Evolutionary conservation across 2,329 filamentous ascomycete species (phyloP), one percentile per base, ranked within the genome.

Genomic region (Alternaria triticimaculans): DNA sequence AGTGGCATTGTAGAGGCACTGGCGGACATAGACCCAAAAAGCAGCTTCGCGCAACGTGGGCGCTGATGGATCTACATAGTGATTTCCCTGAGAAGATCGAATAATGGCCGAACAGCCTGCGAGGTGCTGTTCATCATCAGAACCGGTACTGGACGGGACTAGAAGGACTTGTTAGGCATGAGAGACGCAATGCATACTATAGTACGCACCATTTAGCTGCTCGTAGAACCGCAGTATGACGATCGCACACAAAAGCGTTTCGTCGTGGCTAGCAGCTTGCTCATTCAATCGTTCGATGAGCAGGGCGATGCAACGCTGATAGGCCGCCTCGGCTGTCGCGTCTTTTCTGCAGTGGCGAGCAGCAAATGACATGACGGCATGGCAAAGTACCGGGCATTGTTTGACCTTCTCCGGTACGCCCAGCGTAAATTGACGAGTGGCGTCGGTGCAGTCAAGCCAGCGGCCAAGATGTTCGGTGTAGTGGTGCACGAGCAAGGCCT

Each of bases 1-100:
- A 7, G 73, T 76, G 11, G 75, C 72, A 30, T 69, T 78, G 53
- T 77, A 77, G 8, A 78, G 68, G 49, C 73, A 77, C 55, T 78
- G 76, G 12, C 74, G 71, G 23, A 78, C 74, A 48, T 77, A 76
- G 9, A 78, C 72, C 75, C 74, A 77, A 46, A 77, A 78, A 8
- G 75, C 72, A 49, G 76, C 75, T 43, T 78, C 73, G 28, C 75
- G 75, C 12, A 77, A 61, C 3, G 76, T 75, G 6, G 75, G 74
- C n/a, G 74, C 72, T 6, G 76, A 75, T 9, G 75, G 76, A 58
- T 78, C 75, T 12, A 77, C 71, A 45, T 60, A 73, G 26, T 74
- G 62, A 43, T 74, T 54, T 25, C 66, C 64, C 23, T 76, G 75
- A 6, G 75, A 76, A 2, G 71, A 72, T 20, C 75, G 72, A 37